Base-by-base conservation (phyloP, 352 stramenopile species). In the Globisporangium cederbergense region DNA sequence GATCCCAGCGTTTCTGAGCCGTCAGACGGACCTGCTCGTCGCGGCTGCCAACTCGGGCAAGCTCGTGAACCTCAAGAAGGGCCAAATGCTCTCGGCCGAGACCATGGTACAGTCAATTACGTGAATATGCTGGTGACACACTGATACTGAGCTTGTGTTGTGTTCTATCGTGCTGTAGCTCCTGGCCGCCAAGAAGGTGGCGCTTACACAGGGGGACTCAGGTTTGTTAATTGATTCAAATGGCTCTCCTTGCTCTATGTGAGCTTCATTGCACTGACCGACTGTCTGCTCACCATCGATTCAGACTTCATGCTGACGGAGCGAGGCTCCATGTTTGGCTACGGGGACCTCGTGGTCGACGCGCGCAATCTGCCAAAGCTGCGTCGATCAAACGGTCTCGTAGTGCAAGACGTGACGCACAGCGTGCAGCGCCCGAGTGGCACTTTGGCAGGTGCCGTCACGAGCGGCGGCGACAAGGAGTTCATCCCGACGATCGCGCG, bases 21-120 rank as follows among this genome's bases (percentile, higher is more conserved):
- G 89, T n/a, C 89, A 95, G 71, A 97, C 89, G 2, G 89, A 97
- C 67, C 68, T 97, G 32, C 66, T 97, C 4, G 81, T 94, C 20
- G 83, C 78, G 32, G 88, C 85, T n/a, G 88, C 88, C 13, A 69
- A 71, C 25, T 89, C 85, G 0, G 89, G 89, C 9, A 71, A 78
- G 55, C 76, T 95, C 9, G 85, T 97, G 59, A 94, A 96, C 67
- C 74, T 97, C 45, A 97, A 96, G 68, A 95, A 95, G 46, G 89
- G 88, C 8, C 89, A 97, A 61, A 94, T 97, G 81, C 80, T 91
- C 2, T 91, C 82, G 14, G 74, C 84, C 6, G 85, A 91, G 54
- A 94, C 87, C 20, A 96, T 96, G 89, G 81, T 81, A 54, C 47
- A 64, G 58, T 38, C 18, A 13, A 47, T 42, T 11, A 9, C 9